Conservation (phyloP, 768 basidiomycete genomes). For the Arthromyces matolae region DNA sequence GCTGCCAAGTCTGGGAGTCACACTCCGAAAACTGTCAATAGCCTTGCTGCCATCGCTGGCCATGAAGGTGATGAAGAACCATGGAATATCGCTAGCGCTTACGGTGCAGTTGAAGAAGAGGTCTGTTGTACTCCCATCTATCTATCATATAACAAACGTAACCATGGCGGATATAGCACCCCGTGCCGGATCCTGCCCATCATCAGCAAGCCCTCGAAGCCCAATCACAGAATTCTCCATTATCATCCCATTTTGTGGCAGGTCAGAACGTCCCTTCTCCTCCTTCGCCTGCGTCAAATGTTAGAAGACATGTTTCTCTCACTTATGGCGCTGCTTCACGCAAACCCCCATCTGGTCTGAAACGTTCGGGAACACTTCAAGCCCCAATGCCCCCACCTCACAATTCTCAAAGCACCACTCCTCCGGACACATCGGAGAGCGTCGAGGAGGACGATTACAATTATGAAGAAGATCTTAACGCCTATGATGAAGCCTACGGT, state of each 20-base stretch:
- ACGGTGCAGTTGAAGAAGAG: constrained; percentile 63
- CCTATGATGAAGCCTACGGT: constrained; percentile 60
- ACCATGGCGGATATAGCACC: constrained; percentile 21
- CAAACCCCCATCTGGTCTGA: constrained; percentile 52
- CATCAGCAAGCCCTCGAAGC: constrained; percentile 50
- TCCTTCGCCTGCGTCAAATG: constrained; percentile 64
- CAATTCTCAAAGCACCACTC: constrained; percentile 34
- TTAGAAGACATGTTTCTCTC: constrained; percentile 77
- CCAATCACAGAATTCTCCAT: constrained; percentile 49
- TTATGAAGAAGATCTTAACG: constrained; percentile 47
- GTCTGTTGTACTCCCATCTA: constrained; percentile 32
- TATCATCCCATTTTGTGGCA: constrained; percentile 58
- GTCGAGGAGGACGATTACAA: constrained; percentile 53
- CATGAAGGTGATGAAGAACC: constrained; percentile 88
- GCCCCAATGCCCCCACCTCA: constrained; percentile 37
- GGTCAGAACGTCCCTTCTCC: constrained; percentile 58
- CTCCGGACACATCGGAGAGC: constrained; percentile 36
- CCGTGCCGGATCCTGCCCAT: constrained; percentile 27
- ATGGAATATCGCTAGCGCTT: constrained; percentile 68
- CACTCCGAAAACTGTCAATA: constrained; percentile 75
- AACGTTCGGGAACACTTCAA: constrained; percentile 74
- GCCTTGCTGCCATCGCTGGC: constrained; percentile 79
- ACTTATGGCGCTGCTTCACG: constrained; percentile 64
- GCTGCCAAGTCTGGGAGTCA: constrained; percentile 54
- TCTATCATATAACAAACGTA: background rate